Evolutionary conservation across 768 basidiomycete genomes (phyloP), one percentile per base, ranked within the genome.

Genomic region (Leccinum subtestaceum): DNA sequence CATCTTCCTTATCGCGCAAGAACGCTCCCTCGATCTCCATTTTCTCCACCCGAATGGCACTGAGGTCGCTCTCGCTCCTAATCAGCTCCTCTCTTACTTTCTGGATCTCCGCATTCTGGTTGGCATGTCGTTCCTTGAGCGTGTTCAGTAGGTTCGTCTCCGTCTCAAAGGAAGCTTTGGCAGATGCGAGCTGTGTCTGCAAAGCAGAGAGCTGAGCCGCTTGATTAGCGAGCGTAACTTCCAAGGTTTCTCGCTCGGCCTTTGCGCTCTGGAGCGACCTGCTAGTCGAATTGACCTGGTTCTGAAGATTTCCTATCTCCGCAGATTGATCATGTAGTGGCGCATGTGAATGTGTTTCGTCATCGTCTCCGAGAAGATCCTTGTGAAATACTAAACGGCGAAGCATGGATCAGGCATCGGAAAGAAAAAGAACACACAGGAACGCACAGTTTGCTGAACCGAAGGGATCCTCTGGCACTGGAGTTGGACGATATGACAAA

Each of bases 1-100:
- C 85, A 60, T 98, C 97, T 72, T 99, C 97, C 75, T 95, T 98
- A 72, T 98, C 97, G 38, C 91, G 81, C 60, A 99, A 72, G 57
- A 95, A 82, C 2, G 83, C 75, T 10, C 93, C 91, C 71, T 95
- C 94, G 21, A 98, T 79, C 74, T 98, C 97, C 7, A 88, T 79
- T 77, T 95, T 98, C 76, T 98, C 95, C 21, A 93, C 85, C 15
- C 88, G 80, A 49, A 96, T 68, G 8, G 89, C 95, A 63, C 91
- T 93, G 43, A 99, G 80, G 63, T 98, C 94, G 68, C 93, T 94
- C 76, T 98, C 95, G 4, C 91, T 88, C 45, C 81, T 80, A 63
- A 99, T 98, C 38, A 98, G 76, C 59, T 96, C 90, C 54, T 87
- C 83, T 53, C 83, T 80, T 4, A 84, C 72, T 70, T 85, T 88